phyloP scores from a whole-genome alignment of 805 yeast species.

The Cyberlindnera americana region DNA sequence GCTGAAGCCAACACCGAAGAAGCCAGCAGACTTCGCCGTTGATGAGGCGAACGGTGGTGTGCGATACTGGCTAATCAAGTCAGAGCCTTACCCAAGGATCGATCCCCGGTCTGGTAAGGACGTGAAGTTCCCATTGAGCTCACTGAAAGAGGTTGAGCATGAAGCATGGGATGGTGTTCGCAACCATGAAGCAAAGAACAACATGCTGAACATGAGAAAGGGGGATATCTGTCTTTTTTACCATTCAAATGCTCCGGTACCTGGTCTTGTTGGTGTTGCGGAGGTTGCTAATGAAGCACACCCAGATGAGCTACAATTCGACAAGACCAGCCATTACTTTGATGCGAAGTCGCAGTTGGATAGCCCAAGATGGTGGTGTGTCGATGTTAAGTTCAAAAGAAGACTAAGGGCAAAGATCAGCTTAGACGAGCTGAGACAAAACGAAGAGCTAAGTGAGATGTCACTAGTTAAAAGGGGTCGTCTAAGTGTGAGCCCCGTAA shows the following conservation, averaged over 20 bases:
- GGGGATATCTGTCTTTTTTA: conserved; percentile 50
- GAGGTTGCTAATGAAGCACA: conserved; percentile 33
- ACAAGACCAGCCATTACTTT: conserved; percentile 40
- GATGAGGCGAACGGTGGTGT: conserved; percentile 26
- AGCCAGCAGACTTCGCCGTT: conserved; percentile 31
- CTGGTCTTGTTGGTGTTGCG: conserved; percentile 53
- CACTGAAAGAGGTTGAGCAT: conserved; percentile 34
- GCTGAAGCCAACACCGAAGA: conserved; percentile 30
- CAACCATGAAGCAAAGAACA: conserved; percentile 53
- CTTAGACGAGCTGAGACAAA: conserved; percentile 37
- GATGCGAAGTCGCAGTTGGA: conserved; percentile 43
- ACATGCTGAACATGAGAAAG: conserved; percentile 42
- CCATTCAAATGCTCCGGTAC: conserved; percentile 51
- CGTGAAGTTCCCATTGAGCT: conserved; percentile 45
- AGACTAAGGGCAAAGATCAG: conserved; percentile 41
- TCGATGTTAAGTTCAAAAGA: conserved; percentile 43
- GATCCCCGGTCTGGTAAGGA: conserved; percentile 46
- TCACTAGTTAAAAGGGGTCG: conserved; percentile 46
- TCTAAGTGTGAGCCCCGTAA: conserved; percentile 49
- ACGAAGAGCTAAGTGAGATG: conserved; percentile 36
- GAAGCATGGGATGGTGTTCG: conserved; percentile 63
- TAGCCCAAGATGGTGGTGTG: conserved; percentile 55
- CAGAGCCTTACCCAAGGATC: conserved; percentile 49
- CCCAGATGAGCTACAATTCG: conserved; percentile 41
- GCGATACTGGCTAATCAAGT: conserved; percentile 52